Conservation (phyloP, 2,329 filamentous ascomycete species). For the Xylaria sp. region DNA sequence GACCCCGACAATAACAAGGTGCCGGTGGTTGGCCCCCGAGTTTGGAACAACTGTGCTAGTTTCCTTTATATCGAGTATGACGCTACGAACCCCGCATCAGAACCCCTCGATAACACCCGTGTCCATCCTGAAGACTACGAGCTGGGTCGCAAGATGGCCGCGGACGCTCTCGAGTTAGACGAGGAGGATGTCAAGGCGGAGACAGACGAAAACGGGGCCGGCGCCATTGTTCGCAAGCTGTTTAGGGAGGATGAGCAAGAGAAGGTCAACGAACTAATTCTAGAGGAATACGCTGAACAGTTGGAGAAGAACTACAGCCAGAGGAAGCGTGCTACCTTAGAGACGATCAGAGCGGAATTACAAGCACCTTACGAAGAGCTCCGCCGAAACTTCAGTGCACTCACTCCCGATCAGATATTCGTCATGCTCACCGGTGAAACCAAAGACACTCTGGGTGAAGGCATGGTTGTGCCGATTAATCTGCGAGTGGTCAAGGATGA, state of each 20-base stretch:
- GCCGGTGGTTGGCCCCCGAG: slow-evolving; percentile 82
- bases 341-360: slow-evolving; percentile 93
- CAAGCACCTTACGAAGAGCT: slow-evolving; percentile 94
- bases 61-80: slow-evolving; percentile 92
- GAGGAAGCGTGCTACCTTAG: slow-evolving; percentile 90
- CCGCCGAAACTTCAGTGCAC: slow-evolving; percentile 72
- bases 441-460: slow-evolving; percentile 76
- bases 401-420: slow-evolving; percentile 80
- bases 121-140: slow-evolving; percentile 99
- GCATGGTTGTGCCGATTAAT: slow-evolving; percentile 90
- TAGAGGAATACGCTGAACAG: slow-evolving; percentile 97
- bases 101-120: slow-evolving; percentile 94
- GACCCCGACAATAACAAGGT: slow-evolving; percentile 78
- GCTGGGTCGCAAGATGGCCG: slow-evolving; percentile 96
- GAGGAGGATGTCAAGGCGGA: slow-evolving; percentile 98
- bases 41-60: slow-evolving; percentile 97
- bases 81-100: slow-evolving; percentile 75
- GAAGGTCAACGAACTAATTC: slow-evolving; percentile 90
- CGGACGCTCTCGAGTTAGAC: slow-evolving; percentile 92
- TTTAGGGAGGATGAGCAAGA: slow-evolving; percentile 93
- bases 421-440: slow-evolving; percentile 97
- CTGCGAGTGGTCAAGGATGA: slow-evolving; percentile 88
- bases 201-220: slow-evolving; percentile 84
- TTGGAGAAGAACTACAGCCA: slow-evolving; percentile 91
- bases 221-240: slow-evolving; percentile 91